Evolutionary conservation across 306 rosid species (phyloP).

Genomic region (Cucumis melo): DNA sequence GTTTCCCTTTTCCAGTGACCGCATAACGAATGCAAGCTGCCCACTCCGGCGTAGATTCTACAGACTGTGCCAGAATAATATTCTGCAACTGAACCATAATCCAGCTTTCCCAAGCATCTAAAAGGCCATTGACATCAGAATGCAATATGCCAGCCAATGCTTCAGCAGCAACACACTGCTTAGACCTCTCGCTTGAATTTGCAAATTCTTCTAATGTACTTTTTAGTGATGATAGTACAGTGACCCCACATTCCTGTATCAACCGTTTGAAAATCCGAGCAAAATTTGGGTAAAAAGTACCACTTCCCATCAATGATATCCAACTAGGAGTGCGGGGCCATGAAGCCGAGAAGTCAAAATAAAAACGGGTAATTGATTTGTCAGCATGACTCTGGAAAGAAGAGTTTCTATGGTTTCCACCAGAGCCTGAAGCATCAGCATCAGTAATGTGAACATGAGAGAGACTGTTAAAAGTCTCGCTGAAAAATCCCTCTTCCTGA

Average conservation of each 20-base stretch:
- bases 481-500: slow-evolving; percentile 89
- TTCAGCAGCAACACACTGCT: slow-evolving; percentile 98
- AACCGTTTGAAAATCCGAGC: slow-evolving; percentile 92
- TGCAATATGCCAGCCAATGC: slow-evolving; percentile 91
- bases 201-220: slow-evolving; percentile 70
- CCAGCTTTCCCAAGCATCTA: slow-evolving; percentile 84
- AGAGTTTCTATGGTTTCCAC: slow-evolving; percentile 75
- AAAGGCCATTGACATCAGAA: slow-evolving; percentile 79
- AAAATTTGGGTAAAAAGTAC: slow-evolving; percentile 74
- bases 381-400: slow-evolving; percentile 94
- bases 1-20: slow-evolving; percentile 91
- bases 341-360: slow-evolving; percentile 88
- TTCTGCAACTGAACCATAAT: slow-evolving; percentile 73
- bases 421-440: slow-evolving; percentile 51
- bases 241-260: slow-evolving; percentile 92
- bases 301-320: slow-evolving; percentile 77
- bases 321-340: slow-evolving; percentile 99
- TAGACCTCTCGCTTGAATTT: slow-evolving; percentile 88
- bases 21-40: slow-evolving; percentile 92
- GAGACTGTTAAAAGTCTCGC: slow-evolving; percentile 81
- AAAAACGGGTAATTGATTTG: slow-evolving; percentile 86
- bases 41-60: slow-evolving; percentile 96
- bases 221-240: slow-evolving; percentile 58
- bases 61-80: slow-evolving; percentile 70
- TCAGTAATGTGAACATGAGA: slow-evolving; percentile 91